Conservation (phyloP, 1,284 basidiomycete species). For the Naganishia sp. region DNA sequence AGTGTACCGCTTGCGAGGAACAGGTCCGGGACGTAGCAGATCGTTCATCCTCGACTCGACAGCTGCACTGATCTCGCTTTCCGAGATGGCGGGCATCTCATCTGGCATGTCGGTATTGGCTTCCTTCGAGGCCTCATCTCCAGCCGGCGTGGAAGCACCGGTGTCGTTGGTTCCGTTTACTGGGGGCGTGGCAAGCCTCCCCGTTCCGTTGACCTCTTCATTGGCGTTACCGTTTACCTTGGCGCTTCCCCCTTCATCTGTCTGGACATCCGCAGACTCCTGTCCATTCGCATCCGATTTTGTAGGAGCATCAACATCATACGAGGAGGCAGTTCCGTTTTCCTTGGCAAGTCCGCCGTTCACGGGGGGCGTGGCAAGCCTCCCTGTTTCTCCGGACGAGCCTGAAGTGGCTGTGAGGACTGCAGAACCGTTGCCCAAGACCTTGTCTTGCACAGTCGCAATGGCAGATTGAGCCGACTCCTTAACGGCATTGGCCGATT, state of each 20-base stretch:
- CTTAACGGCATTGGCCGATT: conserved; percentile 30
- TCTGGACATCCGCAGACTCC: neutral
- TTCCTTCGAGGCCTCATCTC: neutral
- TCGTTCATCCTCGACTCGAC: conserved; percentile 13
- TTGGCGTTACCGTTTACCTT: neutral
- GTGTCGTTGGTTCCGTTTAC: neutral
- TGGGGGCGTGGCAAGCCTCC: conserved; percentile 25
- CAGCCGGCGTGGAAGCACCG: neutral
- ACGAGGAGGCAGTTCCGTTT: conserved; percentile 3
- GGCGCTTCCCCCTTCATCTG: neutral
- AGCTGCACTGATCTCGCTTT: conserved; percentile 18
- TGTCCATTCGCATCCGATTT: conserved; percentile 2
- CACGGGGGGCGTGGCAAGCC: conserved; percentile 23
- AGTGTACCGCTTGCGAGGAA: conserved; percentile 23
- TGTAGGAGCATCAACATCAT: conserved; percentile 14
- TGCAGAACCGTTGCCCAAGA: conserved; percentile 5
- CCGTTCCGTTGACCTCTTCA: neutral
- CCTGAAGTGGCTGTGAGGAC: neutral
- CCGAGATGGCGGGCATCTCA: conserved; percentile 9
- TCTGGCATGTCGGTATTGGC: neutral
- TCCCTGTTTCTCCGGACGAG: conserved; percentile 10
- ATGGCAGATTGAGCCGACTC: conserved; percentile 10
- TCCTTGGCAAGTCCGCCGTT: conserved; percentile 6
- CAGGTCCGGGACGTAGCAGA: conserved; percentile 24
- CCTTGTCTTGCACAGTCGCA: conserved; percentile 14